Conservation (phyloP, 352 stramenopile genomes). For the Bremia lactucae region DNA sequence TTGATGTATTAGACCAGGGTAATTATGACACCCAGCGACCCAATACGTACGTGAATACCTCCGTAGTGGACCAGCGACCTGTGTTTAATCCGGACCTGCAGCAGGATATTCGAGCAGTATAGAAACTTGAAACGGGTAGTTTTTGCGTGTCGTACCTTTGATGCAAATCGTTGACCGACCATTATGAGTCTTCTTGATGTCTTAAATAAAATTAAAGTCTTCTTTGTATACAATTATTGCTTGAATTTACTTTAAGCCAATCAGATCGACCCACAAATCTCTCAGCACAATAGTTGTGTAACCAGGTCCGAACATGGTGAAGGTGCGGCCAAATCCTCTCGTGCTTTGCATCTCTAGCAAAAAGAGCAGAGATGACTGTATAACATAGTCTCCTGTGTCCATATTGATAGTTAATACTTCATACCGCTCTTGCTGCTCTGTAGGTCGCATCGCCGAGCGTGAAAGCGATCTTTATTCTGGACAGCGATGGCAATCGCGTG, state of each 20-base stretch:
- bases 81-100: conserved; percentile 36
- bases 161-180: too few relatives aligned
- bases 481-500: conserved; percentile 82
- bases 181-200: too few relatives aligned
- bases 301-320: conserved; percentile 32
- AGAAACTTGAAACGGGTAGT: conserved; percentile 4
- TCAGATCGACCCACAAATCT: conserved; percentile 37
- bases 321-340: conserved; percentile 27
- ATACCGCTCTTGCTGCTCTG: conserved; percentile 3
- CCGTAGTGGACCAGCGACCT: conserved; percentile 32
- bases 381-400: too few relatives aligned
- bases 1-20: conserved; percentile 71
- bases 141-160: too few relatives aligned
- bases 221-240: too few relatives aligned
- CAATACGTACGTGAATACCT: conserved; percentile 40
- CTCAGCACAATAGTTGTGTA: conserved; percentile 5
- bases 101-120: conserved; percentile 35
- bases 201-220: too few relatives aligned
- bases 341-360: conserved; percentile 1
- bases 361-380: too few relatives aligned
- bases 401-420: too few relatives aligned
- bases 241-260: conserved; percentile 42
- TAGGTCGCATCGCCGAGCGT: conserved; percentile 65
- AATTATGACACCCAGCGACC: conserved; percentile 50
- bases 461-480: conserved; percentile 83